Evolutionary conservation across 2,329 filamentous ascomycete genomes (phyloP), one percentile per base, ranked within the genome.

Genomic region (Graphilbum ipis-grandicollis): DNA sequence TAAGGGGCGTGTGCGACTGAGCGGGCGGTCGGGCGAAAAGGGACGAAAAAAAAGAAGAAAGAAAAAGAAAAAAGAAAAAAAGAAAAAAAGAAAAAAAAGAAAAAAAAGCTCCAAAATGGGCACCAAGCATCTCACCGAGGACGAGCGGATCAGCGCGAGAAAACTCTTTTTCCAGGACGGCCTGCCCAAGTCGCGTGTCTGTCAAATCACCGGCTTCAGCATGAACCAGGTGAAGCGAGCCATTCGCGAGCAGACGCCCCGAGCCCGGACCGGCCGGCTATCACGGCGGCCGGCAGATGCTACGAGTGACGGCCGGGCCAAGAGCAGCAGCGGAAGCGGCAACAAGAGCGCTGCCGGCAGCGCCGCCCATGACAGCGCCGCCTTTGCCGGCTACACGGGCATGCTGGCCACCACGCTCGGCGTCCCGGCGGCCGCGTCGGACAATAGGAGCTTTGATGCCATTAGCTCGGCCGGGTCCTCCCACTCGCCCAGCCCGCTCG

Each of bases 81-180:
- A 7, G 26, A 28, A 13, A 4, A 4, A 28, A 13, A 28, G 26
- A 28, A 13, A 13, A 4, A 28, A 7, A 28, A 4, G 14, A 13
- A 13, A 7, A n/a, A n/a, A n/a, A n/a, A n/a, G n/a, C n/a, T n/a
- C n/a, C n/a, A n/a, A n/a, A n/a, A 41, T 44, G 42, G 44, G 44
- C 37, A 46, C 44, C 7, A 46, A 46, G 18, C 44, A 46, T 30
- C 43, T 46, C n/a, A 46, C 44, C 5, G 41, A 42, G 40, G 36
- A 40, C 3, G 44, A 46, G 32, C 41, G 44, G 33, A 23, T 44
- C 15, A 40, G 40, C 19, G 41, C 43, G 18, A 41, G 43, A 5
- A 41, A 36, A 17, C 43, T 46, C 37, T 45, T 43, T 25, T 44
- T 45, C 19, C 39, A 44, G 21, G 43, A 36, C 14, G 40, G 43